Evolutionary conservation across 2,329 filamentous ascomycete species (phyloP).

Genomic region (Alternaria sp.): DNA sequence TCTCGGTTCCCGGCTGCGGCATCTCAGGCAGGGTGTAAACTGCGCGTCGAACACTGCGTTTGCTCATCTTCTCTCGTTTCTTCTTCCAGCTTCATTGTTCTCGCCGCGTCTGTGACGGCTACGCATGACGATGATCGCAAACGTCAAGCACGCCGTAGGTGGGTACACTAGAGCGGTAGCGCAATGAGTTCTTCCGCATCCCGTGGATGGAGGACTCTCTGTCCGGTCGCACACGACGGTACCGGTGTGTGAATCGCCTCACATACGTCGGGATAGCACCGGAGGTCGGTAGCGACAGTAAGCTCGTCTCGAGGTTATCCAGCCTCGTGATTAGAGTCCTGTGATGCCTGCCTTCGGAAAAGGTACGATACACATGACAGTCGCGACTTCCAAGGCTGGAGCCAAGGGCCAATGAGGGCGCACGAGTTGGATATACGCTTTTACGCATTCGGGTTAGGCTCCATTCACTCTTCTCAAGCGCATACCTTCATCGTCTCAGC

Average conservation of each 20-base stretch:
- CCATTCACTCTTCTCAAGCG: conserved; percentile 5
- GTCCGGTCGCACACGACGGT: conserved; percentile 1
- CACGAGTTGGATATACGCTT: conserved; percentile 5
- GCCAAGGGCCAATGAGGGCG: conserved; percentile 5
- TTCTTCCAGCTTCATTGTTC: background rate
- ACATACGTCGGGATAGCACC: background rate
- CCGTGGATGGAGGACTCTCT: conserved; percentile 1
- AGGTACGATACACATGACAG: background rate
- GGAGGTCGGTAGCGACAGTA: background rate
- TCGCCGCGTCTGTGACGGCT: background rate
- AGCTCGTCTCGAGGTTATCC: background rate
- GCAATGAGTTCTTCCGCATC: conserved; percentile 4
- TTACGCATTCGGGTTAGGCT: conserved; percentile 1
- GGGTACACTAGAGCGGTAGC: conserved; percentile 11
- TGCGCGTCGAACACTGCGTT: background rate
- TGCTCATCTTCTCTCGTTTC: background rate
- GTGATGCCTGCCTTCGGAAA: background rate
- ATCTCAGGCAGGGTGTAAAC: background rate
- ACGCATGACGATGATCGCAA: conserved; percentile 5
- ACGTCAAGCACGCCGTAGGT: conserved; percentile 2
- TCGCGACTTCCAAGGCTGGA: background rate
- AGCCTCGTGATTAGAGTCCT: background rate
- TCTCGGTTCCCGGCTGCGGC: conserved; percentile 13
- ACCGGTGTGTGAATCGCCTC: background rate
- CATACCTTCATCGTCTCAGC: background rate